phyloP scores from a whole-genome alignment of 768 basidiomycete species.

The Pulveroboletus sp. region DNA sequence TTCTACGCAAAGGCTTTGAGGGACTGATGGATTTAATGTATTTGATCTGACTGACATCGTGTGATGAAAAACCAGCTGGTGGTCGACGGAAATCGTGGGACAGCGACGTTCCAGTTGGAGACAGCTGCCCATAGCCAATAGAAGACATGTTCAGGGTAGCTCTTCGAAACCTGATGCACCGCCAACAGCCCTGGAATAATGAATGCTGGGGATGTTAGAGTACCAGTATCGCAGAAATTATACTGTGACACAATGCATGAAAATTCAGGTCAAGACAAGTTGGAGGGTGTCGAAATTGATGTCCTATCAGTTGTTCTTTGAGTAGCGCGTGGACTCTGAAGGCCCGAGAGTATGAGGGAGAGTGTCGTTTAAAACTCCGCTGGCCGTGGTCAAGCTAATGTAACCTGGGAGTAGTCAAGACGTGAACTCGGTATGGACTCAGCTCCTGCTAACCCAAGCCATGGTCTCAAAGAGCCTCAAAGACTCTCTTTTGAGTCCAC shows the following conservation, averaged over 20 bases:
- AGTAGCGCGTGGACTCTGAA: slow-evolving; percentile 4
- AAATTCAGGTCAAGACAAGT: slow-evolving; percentile 2
- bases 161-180: slow-evolving; percentile 3
- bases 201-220: slow-evolving; percentile 5
- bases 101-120: slow-evolving; percentile 24
- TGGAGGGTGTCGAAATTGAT: not conserved
- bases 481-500: slow-evolving; percentile 49
- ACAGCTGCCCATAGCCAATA: slow-evolving; percentile 23
- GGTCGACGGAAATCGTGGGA: slow-evolving; percentile 28
- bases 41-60: slow-evolving; percentile 32
- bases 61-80: slow-evolving; percentile 17
- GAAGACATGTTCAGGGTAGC: slow-evolving; percentile 22
- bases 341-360: slow-evolving; percentile 21
- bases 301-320: slow-evolving; percentile 10
- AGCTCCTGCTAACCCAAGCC: slow-evolving; percentile 9
- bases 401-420: slow-evolving; percentile 7
- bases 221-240: not conserved
- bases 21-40: slow-evolving; percentile 9
- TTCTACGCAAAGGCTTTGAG: slow-evolving; percentile 23
- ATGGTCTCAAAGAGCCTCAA: slow-evolving; percentile 41
- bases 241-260: slow-evolving; percentile 2
- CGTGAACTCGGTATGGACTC: slow-evolving; percentile 21
- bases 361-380: slow-evolving; percentile 33
- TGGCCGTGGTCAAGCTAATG: slow-evolving; percentile 6
- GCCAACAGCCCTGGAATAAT: slow-evolving; percentile 5